Percentiles rank a stretch among this genome's conserved stretches.
Conservation (phyloP, 345 rosid species). For the Syzygium oleosum region DNA sequence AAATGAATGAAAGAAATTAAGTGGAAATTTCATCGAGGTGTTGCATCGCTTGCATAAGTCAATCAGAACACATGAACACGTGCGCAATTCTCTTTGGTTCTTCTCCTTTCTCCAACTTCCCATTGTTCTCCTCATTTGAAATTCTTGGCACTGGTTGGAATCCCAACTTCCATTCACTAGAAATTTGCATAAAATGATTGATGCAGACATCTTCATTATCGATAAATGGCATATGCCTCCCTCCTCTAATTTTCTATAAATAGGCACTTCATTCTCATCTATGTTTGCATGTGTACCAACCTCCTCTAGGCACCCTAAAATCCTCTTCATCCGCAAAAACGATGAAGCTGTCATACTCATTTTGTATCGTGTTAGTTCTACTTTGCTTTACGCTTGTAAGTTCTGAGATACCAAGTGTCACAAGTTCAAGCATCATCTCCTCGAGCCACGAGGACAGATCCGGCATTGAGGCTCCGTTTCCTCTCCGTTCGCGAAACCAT, state of each 20-base stretch:
- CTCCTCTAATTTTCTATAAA: background rate
- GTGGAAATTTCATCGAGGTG: background rate
- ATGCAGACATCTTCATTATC: background rate
- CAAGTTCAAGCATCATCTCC: background rate
- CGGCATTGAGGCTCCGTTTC: background rate
- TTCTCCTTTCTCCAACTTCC: background rate
- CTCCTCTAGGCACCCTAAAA: background rate
- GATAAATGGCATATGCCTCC: background rate
- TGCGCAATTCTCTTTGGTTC: background rate
- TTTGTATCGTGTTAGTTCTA: background rate
- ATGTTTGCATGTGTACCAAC: background rate
- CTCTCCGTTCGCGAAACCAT: background rate
- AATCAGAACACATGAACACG: background rate
- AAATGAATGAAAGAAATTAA: background rate
- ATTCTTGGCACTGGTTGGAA: background rate
- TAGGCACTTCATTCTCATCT: background rate
- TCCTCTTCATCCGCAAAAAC: background rate
- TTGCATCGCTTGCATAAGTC: background rate
- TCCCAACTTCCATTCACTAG: background rate
- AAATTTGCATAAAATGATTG: background rate
- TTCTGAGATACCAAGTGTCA: background rate
- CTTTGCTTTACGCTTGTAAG: background rate
- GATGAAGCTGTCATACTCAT: background rate
- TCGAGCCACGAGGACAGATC: background rate
- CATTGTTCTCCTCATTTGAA: background rate